Evolutionary conservation across 129 eudicot genomes (phyloP), one percentile per base, ranked within the genome.

Genomic region (Escallonia rubra): DNA sequence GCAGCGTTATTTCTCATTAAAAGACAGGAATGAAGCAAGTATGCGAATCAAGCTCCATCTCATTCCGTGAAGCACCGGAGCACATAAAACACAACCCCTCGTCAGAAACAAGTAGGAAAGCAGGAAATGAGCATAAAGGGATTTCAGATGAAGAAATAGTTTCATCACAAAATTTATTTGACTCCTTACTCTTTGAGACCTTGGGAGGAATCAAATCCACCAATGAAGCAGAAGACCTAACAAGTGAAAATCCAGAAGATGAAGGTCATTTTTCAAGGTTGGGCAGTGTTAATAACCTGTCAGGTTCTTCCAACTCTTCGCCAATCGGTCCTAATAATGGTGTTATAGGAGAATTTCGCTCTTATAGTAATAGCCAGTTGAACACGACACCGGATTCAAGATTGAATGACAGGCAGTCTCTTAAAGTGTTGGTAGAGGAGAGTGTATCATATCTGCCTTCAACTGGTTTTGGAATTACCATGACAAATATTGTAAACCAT

Each of bases 201-300:
- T 23, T 1, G 34, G 34, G 34, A 23, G 34, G 34, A 23, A 23
- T 67, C 64, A 74, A 82, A 57, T 79, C 91, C 41, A 76, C 81
- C 46, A 83, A 86, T 45, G 82, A 76, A 63, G 80, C 76, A 48
- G 92, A 86, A 64, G 84, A 83, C 71, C 83, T 57, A 70, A 70
- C 68, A 66, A 59, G 57, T 57, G 64, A 50, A 76, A 71, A 67
- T 50, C 78, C 64, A 49, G 46, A 38, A 71, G 45, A 54, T 64
- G 42, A 61, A 12, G 52, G 62, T 67, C 63, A 72, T 14, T 0
- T 23, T 23, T 1, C 34, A 23, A 46, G 59, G 46, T 75, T 73
- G 41, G 74, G 71, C 59, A 56, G 60, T 61, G 54, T 60, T 12
- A 52, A 16, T 42, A 61, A 67, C 55, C 49, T 56, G 59, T 23